These are phyloP conservation scores for Rhynchospora tenuis DNA, from an alignment of 176 grass and related monocot species.

Conservation along the genomic window DNA sequence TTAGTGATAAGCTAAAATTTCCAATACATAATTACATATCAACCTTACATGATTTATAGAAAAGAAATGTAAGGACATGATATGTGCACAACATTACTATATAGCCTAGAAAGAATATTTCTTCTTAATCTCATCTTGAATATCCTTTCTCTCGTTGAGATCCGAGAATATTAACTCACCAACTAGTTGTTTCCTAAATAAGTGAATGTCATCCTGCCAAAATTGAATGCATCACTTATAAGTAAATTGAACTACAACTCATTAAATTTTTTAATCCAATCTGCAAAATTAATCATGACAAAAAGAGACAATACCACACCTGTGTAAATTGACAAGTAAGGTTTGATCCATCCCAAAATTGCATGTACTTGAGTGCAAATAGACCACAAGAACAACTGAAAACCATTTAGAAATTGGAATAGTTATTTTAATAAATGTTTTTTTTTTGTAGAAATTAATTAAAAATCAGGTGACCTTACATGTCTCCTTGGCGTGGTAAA, in stretches of 20 bases:
- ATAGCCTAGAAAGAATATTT: too few relatives aligned
- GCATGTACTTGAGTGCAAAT: conserved; percentile 2
- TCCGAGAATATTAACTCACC: conserved; percentile 2
- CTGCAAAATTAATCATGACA: not conserved
- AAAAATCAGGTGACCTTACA: not conserved
- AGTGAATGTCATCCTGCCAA: not conserved
- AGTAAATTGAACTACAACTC: not conserved
- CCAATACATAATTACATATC: too few relatives aligned
- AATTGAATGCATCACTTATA: not conserved
- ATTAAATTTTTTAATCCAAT: not conserved
- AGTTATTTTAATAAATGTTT: not conserved
- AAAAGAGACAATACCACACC: not conserved
- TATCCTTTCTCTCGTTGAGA: not conserved
- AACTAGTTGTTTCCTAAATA: conserved; percentile 1
- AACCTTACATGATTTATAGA: too few relatives aligned
- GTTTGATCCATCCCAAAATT: not conserved
- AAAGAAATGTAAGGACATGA: too few relatives aligned
- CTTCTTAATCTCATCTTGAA: not conserved
- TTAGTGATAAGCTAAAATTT: too few relatives aligned
- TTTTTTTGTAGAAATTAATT: not conserved
- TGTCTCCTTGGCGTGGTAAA: not conserved
- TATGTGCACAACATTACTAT: too few relatives aligned
- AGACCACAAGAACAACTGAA: not conserved
- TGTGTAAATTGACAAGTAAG: not conserved
- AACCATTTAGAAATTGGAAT: not conserved